These are phyloP conservation scores for Zelonia costaricensis DNA, from an alignment of 208 protist species.

Conservation along the genomic window DNA sequence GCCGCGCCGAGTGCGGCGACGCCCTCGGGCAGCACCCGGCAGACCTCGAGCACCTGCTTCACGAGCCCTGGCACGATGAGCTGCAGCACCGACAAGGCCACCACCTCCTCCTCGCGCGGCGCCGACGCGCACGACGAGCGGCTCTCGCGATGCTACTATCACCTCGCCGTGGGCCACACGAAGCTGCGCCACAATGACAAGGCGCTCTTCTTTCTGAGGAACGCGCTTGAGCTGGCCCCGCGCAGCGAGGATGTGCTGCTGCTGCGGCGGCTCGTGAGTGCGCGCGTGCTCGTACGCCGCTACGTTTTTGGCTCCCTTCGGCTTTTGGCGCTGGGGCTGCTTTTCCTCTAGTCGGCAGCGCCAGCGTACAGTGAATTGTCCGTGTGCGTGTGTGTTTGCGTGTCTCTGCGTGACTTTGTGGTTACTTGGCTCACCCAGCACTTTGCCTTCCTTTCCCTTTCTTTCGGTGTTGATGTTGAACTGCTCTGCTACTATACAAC, in stretches of 20 bases:
- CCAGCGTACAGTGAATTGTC: no score
- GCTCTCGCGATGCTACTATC: slow-evolving; percentile 47
- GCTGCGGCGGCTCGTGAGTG: slow-evolving; percentile 17
- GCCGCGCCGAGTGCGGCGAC: neutral
- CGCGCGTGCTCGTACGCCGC: slow-evolving; percentile 5
- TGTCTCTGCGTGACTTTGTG: no score
- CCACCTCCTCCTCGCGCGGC: neutral
- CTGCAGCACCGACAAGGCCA: neutral
- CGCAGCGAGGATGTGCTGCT: slow-evolving; percentile 48
- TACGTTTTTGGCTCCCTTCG: neutral
- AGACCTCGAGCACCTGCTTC: neutral
- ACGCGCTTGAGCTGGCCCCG: slow-evolving; percentile 56
- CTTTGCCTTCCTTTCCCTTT: no score
- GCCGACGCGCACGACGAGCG: neutral
- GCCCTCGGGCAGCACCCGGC: neutral
- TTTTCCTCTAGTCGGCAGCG: slow-evolving; percentile 27
- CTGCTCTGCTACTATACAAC: no score
- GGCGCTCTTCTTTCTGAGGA: slow-evolving; percentile 51
- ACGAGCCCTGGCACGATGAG: slow-evolving; percentile 1
- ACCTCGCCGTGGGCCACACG: slow-evolving; percentile 74
- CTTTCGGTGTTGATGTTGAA: no score
- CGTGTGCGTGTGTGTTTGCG: no score
- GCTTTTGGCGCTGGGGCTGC: neutral
- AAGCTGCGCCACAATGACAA: slow-evolving; percentile 66
- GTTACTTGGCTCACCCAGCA: no score